These are phyloP conservation scores for Metschnikowia arizonensis DNA, from an alignment of 805 yeast genomes.

Conservation along the genomic window DNA sequence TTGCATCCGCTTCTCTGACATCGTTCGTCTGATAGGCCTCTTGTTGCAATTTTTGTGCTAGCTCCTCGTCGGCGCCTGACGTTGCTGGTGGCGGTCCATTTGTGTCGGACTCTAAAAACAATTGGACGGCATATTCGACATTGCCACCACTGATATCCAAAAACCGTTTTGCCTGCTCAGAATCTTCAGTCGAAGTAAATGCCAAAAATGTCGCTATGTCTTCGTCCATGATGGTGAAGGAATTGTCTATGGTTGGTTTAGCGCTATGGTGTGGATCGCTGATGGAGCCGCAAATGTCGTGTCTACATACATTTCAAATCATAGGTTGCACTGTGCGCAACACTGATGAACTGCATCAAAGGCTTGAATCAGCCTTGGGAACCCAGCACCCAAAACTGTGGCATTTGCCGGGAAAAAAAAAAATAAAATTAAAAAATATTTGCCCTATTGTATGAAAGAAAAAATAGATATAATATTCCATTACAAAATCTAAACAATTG, in stretches of 20 bases:
- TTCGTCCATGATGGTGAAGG: constrained; percentile 37
- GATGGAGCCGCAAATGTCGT: constrained; percentile 2
- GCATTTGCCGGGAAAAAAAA: no score
- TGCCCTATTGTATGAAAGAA: background rate
- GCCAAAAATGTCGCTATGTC: constrained; percentile 72
- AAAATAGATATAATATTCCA: background rate
- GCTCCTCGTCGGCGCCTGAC: constrained; percentile 43
- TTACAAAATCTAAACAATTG: background rate
- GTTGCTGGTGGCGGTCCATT: constrained; percentile 17
- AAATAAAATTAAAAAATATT: no score
- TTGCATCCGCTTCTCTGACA: constrained; percentile 61
- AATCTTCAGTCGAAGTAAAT: constrained; percentile 72
- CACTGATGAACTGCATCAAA: background rate
- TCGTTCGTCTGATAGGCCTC: constrained; percentile 48
- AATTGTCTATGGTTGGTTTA: background rate
- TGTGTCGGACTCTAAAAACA: constrained; percentile 59
- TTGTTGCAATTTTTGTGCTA: constrained; percentile 60
- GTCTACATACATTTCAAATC: background rate
- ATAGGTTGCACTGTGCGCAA: constrained; percentile 1
- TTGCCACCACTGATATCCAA: constrained; percentile 74
- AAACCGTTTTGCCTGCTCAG: constrained; percentile 66
- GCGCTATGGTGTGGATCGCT: constrained; percentile 1
- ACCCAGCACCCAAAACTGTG: background rate
- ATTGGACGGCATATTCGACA: constrained; percentile 77
- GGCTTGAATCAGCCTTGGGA: background rate